Evolutionary conservation across 1,139 yeast genomes (phyloP).

Genomic region (Geotrichum klebahnii): DNA sequence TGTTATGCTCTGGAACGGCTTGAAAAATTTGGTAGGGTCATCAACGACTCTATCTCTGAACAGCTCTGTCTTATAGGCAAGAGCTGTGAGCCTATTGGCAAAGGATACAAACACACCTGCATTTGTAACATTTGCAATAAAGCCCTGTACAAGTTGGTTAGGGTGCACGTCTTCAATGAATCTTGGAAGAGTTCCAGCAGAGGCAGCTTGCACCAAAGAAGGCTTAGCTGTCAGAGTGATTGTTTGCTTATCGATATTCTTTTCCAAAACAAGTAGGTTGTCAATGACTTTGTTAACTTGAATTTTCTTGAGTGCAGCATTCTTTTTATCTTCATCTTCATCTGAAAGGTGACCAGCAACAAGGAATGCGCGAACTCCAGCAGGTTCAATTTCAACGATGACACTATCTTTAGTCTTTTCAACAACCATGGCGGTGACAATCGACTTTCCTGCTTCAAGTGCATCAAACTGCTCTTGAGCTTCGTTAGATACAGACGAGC

Average conservation of each 20-base stretch:
- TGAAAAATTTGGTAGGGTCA: slow-evolving; percentile 53
- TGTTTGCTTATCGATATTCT: slow-evolving; percentile 56
- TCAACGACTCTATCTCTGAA: slow-evolving; percentile 51
- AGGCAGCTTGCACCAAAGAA: slow-evolving; percentile 64
- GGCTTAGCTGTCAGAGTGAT: slow-evolving; percentile 62
- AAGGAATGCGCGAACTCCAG: slow-evolving; percentile 65
- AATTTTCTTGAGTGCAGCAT: slow-evolving; percentile 73
- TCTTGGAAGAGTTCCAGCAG: slow-evolving; percentile 52
- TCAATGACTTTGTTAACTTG: slow-evolving; percentile 69
- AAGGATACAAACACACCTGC: slow-evolving; percentile 78
- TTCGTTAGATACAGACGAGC: slow-evolving; percentile 42
- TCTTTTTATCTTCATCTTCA: slow-evolving; percentile 78
- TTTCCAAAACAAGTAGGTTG: slow-evolving; percentile 63
- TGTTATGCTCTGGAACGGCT: slow-evolving; percentile 60
- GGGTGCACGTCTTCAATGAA: slow-evolving; percentile 50
- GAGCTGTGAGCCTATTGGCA: slow-evolving; percentile 75
- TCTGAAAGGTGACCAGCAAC: slow-evolving; percentile 71
- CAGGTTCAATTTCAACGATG: slow-evolving; percentile 58
- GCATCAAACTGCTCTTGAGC: slow-evolving; percentile 43
- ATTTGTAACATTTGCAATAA: slow-evolving; percentile 63
- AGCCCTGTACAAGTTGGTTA: slow-evolving; percentile 54
- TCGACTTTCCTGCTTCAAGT: slow-evolving; percentile 58
- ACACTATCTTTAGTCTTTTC: slow-evolving; percentile 68
- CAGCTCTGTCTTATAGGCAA: slow-evolving; percentile 74
- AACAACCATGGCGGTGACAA: slow-evolving; percentile 58